These are phyloP conservation scores for Neospora caninum DNA, from an alignment of 169 alveolate species.

Conservation along the genomic window DNA sequence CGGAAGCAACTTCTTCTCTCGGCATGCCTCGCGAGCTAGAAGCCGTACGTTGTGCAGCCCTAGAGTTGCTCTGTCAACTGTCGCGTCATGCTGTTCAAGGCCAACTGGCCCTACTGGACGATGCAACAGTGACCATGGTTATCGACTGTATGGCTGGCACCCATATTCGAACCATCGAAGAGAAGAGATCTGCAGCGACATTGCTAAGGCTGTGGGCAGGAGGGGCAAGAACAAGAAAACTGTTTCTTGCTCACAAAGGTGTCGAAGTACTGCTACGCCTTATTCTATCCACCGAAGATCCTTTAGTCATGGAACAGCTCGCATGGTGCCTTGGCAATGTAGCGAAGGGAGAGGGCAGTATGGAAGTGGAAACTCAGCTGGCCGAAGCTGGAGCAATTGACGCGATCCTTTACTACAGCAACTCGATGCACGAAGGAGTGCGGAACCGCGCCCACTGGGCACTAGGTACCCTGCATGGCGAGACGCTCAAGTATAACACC, in stretches of 20 bases:
- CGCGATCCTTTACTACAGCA: background rate
- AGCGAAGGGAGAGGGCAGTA: background rate
- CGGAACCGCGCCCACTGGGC: conserved; percentile 21
- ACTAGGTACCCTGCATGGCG: background rate
- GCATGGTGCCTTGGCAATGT: conserved; percentile 1
- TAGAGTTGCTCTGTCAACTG: conserved; percentile 1
- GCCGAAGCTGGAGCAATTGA: conserved; percentile 26
- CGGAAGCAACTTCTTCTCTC: background rate
- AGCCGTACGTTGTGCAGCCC: background rate
- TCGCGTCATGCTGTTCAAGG: conserved; percentile 12
- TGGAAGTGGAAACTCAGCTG: conserved; percentile 2
- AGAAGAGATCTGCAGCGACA: background rate
- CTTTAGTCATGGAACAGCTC: background rate
- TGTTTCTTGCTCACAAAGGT: background rate
- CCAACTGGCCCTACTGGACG: conserved; percentile 18
- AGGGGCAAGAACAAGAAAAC: background rate
- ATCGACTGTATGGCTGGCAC: background rate
- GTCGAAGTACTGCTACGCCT: background rate
- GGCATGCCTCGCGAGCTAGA: background rate
- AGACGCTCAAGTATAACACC: conserved; percentile 7
- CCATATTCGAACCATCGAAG: background rate
- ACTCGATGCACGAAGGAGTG: background rate
- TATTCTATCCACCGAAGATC: background rate
- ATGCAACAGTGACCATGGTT: background rate
- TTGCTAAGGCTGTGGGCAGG: conserved; percentile 20